Conservation (phyloP, 2,329 filamentous ascomycete species). For the Dactylellina cionopaga region DNA sequence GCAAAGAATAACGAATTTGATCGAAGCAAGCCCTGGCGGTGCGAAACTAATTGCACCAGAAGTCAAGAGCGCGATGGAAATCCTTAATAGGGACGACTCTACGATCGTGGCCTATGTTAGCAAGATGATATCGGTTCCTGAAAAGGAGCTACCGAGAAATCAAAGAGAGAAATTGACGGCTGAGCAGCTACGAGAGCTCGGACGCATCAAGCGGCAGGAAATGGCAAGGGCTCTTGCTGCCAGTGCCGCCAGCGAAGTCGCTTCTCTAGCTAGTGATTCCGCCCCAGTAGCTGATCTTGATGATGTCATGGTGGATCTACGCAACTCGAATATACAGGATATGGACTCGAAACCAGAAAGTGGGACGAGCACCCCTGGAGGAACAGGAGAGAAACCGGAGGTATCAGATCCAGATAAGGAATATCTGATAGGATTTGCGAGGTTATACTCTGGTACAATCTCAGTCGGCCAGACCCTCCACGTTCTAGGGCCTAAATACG, state of each 20-base stretch:
- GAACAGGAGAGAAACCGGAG: conserved; percentile 61
- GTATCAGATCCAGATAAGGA: conserved; percentile 74
- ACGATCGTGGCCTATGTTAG: conserved; percentile 95
- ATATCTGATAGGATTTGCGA: conserved; percentile 91
- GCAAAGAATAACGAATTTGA: conserved; percentile 78
- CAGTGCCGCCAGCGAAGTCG: conserved; percentile 36
- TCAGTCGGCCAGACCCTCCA: conserved; percentile 91
- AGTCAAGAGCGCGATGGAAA: conserved; percentile 81
- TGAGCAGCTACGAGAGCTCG: conserved; percentile 89
- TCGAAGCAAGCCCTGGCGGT: conserved; percentile 81
- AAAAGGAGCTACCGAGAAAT: conserved; percentile 89
- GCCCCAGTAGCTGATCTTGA: conserved; percentile 28
- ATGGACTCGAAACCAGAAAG: conserved; percentile 49
- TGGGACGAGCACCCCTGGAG: conserved; percentile 58
- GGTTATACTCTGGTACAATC: conserved; percentile 89
- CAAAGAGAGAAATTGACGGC: conserved; percentile 82
- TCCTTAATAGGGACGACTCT: conserved; percentile 77
- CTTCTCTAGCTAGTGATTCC: conserved; percentile 13
- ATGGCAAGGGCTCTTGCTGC: conserved; percentile 80
- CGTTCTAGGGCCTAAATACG: conserved; percentile 91
- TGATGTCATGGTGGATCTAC: conserved; percentile 24
- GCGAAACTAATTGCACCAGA: conserved; percentile 71
- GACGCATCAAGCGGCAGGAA: conserved; percentile 86
- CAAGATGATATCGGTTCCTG: conserved; percentile 96
- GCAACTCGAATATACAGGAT: conserved; percentile 11